Conservation (phyloP, 495 filamentous ascomycete species). For the Friedmanniomyces endolithicus region DNA sequence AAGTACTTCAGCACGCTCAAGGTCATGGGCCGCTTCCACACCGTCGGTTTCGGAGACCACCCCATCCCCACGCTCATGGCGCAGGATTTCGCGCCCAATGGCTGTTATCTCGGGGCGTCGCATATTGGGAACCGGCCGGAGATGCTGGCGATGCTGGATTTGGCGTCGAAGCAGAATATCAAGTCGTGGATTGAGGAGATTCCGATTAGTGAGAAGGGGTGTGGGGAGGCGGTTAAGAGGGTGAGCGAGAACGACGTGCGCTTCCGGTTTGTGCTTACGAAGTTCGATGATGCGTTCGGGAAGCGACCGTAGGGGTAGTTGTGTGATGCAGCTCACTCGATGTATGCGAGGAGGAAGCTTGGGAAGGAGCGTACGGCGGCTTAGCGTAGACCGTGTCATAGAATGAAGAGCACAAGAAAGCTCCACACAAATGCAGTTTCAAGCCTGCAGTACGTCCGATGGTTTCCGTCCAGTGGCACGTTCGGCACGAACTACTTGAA, state of each 20-base stretch:
- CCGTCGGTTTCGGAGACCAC: constrained; percentile 72
- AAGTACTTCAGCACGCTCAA: constrained; percentile 69
- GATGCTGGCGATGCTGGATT: constrained; percentile 69
- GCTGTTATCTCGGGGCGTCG: constrained; percentile 66
- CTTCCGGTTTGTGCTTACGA: constrained; percentile 54
- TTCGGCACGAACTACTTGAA: too few species aligned
- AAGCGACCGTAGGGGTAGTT: constrained; percentile 21
- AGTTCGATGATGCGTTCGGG: constrained; percentile 53
- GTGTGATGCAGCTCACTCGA: background rate
- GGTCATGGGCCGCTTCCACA: constrained; percentile 72
- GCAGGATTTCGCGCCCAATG: constrained; percentile 63
- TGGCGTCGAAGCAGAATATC: constrained; percentile 70
- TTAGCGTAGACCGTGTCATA: too few species aligned
- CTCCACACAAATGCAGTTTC: too few species aligned
- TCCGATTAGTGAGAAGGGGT: constrained; percentile 54
- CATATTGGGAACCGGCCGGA: constrained; percentile 73
- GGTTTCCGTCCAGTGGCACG: too few species aligned
- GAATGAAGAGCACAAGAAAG: too few species aligned
- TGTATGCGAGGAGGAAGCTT: background rate
- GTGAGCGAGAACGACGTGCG: constrained; percentile 57
- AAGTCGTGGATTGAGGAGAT: constrained; percentile 68
- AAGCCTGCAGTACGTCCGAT: too few species aligned
- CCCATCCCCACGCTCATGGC: constrained; percentile 62
- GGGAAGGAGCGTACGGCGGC: background rate
- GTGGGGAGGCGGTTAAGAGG: constrained; percentile 52